Percentiles rank a stretch among this genome's conserved stretches.
Evolutionary conservation across 768 basidiomycete species (phyloP).

Genomic region (Lactarius evosmus): DNA sequence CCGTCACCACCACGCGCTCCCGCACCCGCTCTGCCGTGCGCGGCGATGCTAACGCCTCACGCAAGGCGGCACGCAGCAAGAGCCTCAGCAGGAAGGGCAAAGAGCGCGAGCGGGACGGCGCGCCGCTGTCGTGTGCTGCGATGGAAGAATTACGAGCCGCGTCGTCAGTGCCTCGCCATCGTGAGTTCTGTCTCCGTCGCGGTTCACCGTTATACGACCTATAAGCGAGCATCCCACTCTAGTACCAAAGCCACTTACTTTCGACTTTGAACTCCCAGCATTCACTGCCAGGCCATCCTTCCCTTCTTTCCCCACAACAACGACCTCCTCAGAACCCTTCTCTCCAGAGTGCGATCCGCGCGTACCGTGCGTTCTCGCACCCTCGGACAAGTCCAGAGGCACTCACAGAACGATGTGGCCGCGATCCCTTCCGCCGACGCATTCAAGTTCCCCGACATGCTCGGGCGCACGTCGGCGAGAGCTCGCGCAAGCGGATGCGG

Average conservation of each 20-base stretch:
- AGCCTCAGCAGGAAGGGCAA: slow-evolving; percentile 20
- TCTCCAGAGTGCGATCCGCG: neutral
- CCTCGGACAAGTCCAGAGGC: slow-evolving; percentile 8
- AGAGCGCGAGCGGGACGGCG: slow-evolving; percentile 6
- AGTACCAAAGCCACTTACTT: slow-evolving; percentile 20
- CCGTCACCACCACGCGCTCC: neutral
- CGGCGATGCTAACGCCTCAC: slow-evolving; percentile 2
- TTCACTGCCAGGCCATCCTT: slow-evolving; percentile 5
- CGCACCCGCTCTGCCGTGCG: neutral
- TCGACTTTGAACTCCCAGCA: slow-evolving; percentile 22
- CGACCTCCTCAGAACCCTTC: neutral
- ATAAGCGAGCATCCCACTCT: neutral
- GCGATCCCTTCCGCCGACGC: slow-evolving; percentile 12
- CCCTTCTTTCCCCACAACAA: neutral
- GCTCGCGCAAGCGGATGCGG: slow-evolving; percentile 22
- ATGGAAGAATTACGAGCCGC: slow-evolving; percentile 21
- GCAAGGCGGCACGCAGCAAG: slow-evolving; percentile 4
- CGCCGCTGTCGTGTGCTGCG: slow-evolving; percentile 12
- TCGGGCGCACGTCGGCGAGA: slow-evolving; percentile 21
- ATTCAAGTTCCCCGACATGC: slow-evolving; percentile 17
- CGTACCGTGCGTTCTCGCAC: slow-evolving; percentile 3
- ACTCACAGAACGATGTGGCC: slow-evolving; percentile 7
- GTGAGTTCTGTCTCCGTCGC: slow-evolving; percentile 2
- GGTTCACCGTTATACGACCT: neutral
- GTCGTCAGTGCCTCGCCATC: slow-evolving; percentile 12